These are phyloP conservation scores for Basidiobolus meristosporus DNA, from an alignment of 371 early-diverging fungal species.

Conservation along the genomic window DNA sequence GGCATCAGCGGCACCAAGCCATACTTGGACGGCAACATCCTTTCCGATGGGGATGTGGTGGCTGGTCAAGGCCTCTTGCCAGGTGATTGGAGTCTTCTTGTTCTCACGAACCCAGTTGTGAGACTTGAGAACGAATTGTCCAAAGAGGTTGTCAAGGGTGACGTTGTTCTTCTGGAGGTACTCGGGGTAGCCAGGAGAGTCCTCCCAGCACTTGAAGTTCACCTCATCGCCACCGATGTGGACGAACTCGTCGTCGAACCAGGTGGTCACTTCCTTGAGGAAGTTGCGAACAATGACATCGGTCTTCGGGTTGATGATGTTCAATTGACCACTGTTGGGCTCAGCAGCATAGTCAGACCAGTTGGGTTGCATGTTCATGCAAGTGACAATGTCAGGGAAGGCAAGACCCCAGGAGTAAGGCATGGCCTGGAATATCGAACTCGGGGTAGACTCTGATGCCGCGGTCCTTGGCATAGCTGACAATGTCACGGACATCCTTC, in stretches of 20 bases:
- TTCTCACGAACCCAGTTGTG: slow-evolving; percentile 9
- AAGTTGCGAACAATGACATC: slow-evolving; percentile 33
- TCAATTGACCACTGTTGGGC: slow-evolving; percentile 56
- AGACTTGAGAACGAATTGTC: slow-evolving; percentile 7
- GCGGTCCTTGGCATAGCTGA: slow-evolving; percentile 38
- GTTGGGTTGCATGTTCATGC: slow-evolving; percentile 18
- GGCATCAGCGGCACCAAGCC: slow-evolving; percentile 24
- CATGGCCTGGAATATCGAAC: slow-evolving; percentile 62
- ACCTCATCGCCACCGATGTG: slow-evolving; percentile 68
- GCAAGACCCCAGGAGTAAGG: slow-evolving; percentile 9
- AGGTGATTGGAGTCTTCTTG: slow-evolving; percentile 23
- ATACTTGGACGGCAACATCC: slow-evolving; percentile 27
- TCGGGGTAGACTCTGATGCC: slow-evolving; percentile 64
- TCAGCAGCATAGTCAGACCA: slow-evolving; percentile 23
- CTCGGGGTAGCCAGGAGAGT: slow-evolving; percentile 7
- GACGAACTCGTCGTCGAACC: slow-evolving; percentile 43
- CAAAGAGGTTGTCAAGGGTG: slow-evolving; percentile 8
- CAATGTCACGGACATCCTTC: slow-evolving; percentile 27
- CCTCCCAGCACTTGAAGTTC: slow-evolving; percentile 45
- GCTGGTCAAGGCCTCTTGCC: slow-evolving; percentile 31
- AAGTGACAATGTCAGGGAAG: slow-evolving; percentile 18
- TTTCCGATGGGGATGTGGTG: slow-evolving; percentile 16
- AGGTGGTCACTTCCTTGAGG: slow-evolving; percentile 27
- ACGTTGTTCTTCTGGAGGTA: slow-evolving; percentile 10
- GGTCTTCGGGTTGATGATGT: slow-evolving; percentile 30